These are phyloP conservation scores for Acanthamoeba divionensis DNA, from an alignment of 208 protist species.

Conservation along the genomic window DNA sequence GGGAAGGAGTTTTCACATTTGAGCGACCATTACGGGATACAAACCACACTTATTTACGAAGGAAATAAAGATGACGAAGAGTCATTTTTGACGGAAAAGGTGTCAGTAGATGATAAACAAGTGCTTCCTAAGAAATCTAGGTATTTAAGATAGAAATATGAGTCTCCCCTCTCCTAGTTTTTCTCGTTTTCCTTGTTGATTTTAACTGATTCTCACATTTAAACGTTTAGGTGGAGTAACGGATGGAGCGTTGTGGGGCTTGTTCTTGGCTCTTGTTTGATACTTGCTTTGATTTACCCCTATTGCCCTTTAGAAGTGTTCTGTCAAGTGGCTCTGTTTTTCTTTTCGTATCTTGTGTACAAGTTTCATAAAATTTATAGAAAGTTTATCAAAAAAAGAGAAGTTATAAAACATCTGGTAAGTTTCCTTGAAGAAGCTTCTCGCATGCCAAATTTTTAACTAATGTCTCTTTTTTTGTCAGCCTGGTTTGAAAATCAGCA, in stretches of 20 bases:
- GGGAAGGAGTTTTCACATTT: slow-evolving; percentile 35
- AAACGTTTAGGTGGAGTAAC: neutral
- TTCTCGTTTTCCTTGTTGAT: too few species aligned
- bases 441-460: too few species aligned
- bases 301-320: slow-evolving; percentile 23
- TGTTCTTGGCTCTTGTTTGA: neutral
- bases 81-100: slow-evolving; percentile 44
- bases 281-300: slow-evolving; percentile 27
- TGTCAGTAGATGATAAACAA: too few species aligned
- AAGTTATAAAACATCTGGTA: neutral
- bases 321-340: neutral
- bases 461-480: neutral
- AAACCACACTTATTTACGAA: neutral
- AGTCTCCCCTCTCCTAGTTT: too few species aligned
- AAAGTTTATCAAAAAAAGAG: slow-evolving; percentile 1
- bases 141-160: too few species aligned
- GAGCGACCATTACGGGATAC: slow-evolving; percentile 31
- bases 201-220: too few species aligned
- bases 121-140: too few species aligned
- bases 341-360: slow-evolving; percentile 5
- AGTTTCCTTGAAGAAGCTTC: neutral
- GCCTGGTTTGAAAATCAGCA: neutral
- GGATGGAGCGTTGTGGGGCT: slow-evolving; percentile 24
- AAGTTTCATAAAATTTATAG: neutral
- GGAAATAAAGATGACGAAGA: slow-evolving; percentile 44